These are phyloP conservation scores for Ceratobasidium sp. DNA, from an alignment of 1,284 basidiomycete species.

Conservation along the genomic window DNA sequence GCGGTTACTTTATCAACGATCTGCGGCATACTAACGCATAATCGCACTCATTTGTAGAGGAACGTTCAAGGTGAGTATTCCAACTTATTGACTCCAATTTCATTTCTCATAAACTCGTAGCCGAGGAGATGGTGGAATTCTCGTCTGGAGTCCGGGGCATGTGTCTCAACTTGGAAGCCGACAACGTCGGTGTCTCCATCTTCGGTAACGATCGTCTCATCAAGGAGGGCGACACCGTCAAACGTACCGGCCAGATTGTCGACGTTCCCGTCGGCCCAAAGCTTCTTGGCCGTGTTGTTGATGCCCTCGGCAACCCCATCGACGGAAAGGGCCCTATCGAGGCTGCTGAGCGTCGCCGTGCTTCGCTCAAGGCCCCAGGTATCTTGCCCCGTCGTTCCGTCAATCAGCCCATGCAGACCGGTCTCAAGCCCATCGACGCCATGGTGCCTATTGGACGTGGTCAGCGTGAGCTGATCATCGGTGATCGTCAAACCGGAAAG, in stretches of 20 bases:
- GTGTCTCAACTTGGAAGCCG: conserved; percentile 99
- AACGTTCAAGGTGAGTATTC: conserved; percentile 86
- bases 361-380: conserved; percentile 98
- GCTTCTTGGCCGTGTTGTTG: conserved; percentile 98
- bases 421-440: conserved; percentile 99
- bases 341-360: conserved; percentile 92
- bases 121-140: conserved; percentile 99
- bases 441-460: conserved; percentile 99
- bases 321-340: conserved; percentile 99
- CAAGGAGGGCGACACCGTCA: conserved; percentile 99
- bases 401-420: conserved; percentile 99
- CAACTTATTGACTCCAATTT: conserved; percentile 18
- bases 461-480: conserved; percentile 99
- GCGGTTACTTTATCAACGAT: conserved; percentile 59
- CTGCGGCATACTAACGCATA: conserved; percentile 34
- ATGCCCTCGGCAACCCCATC: conserved; percentile 99
- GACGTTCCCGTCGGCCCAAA: conserved; percentile 98
- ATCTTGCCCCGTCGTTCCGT: conserved; percentile 99
- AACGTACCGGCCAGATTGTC: conserved; percentile 99
- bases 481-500: conserved; percentile 99
- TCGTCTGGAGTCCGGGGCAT: conserved; percentile 98
- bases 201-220: conserved; percentile 99
- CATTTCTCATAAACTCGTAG: conserved; percentile 59
- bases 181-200: conserved; percentile 99
- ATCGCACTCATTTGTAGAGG: conserved; percentile 65